Base-by-base conservation (phyloP, 2,329 filamentous ascomycete species). In the Aspergillus oerlinghausenensis region DNA sequence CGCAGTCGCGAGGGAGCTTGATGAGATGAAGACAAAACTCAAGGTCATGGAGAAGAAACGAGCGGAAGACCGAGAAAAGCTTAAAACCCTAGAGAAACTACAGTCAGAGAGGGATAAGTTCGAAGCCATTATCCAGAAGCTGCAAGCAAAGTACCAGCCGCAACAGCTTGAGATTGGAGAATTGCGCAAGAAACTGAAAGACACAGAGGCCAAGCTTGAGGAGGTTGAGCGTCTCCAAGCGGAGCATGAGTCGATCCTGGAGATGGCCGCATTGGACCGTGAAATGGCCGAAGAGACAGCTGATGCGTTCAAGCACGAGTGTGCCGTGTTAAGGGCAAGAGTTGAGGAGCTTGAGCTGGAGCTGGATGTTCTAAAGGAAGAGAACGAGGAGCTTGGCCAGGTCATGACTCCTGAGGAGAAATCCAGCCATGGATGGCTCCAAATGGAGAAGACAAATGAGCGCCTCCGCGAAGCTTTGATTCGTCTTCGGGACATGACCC, bases 261-360 rank as follows among this genome's bases (percentile, higher is more conserved):
- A 99, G 74, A 84, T 94, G 74, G 91, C 92, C 6, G 88, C 90
- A 0, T 79, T 99, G 26, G 94, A 99, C 70, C 86, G 90, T 48
- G 93, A 99, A 73, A 96, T 97, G 89, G 94, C 94, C 0, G 92
- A 99, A 73, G 93, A 97, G 74, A 91, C 87, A 47, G 88, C 90
- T 0, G 94, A 97, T 63, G 85, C 88, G 19, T 80, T 88, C 51
- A 94, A 92, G 70, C 82, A 84, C 1, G 92, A 99, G 68, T 78
- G 95, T 25, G 89, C 96, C 40, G 82, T 85, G 2, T 73, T 96
- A 53, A 90, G 90, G 67, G 77, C 84, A 56, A 91, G 87, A 67
- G 76, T 86, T 1, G 92, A 97, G 71, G 92, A 97, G 72, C 79
- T 96, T 7, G 87, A 94, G 65, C 79, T 97, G 9, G 93, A 99